Conservation (phyloP, 768 basidiomycete genomes). For the Podaxis sp. region DNA sequence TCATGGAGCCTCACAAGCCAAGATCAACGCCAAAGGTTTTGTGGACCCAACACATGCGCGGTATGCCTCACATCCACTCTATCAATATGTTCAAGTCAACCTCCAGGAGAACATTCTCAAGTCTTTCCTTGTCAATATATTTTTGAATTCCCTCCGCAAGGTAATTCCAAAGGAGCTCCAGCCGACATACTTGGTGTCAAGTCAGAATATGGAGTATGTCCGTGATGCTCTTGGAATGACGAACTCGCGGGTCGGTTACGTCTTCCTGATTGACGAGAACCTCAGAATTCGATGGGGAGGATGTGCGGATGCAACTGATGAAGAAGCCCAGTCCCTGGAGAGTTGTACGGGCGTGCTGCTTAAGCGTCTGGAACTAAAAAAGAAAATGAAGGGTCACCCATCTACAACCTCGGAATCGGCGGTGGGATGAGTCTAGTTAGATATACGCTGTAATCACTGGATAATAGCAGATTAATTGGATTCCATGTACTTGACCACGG, state of each 20-base stretch:
- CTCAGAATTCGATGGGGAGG: conserved; percentile 89
- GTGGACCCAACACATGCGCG: conserved; percentile 48
- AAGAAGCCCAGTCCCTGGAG: conserved; percentile 68
- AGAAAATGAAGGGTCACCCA: neutral
- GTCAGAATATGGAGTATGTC: conserved; percentile 81
- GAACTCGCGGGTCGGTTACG: conserved; percentile 89
- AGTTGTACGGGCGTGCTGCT: conserved; percentile 68
- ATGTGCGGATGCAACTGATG: conserved; percentile 74
- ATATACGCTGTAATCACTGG: neutral
- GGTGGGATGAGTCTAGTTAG: neutral
- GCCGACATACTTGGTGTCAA: conserved; percentile 71
- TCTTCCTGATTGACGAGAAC: conserved; percentile 85
- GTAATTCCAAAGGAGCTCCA: conserved; percentile 62
- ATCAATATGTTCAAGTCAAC: conserved; percentile 82
- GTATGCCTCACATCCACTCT: conserved; percentile 52
- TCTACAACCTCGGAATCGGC: neutral
- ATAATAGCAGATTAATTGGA: neutral
- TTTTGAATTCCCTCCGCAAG: conserved; percentile 68
- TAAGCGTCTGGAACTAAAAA: conserved; percentile 39
- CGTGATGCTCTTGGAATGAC: conserved; percentile 83
- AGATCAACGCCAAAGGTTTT: conserved; percentile 82
- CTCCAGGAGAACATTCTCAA: conserved; percentile 93
- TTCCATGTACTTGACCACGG: conserved; percentile 2
- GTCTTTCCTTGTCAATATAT: conserved; percentile 83
- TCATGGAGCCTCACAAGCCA: neutral